Percentiles rank a stretch among this genome's conserved stretches.
Conservation (phyloP, 257 asterid genomes). For the Gentiana straminea region DNA sequence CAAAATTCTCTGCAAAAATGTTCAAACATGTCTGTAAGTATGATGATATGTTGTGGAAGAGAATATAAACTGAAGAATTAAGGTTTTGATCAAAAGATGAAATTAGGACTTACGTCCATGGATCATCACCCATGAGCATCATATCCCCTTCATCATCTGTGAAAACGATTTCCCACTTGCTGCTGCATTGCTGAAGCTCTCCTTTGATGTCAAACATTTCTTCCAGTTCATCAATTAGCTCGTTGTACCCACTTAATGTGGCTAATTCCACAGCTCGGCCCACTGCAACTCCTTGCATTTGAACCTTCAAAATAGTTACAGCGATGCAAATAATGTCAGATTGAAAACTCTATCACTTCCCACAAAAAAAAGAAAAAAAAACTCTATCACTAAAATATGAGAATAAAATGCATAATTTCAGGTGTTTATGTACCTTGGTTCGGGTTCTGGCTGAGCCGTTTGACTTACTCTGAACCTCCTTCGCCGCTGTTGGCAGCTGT, state of each 20-base stretch:
- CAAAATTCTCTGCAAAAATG: constrained; percentile 61
- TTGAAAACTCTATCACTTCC: too few relatives aligned
- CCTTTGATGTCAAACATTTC: constrained; percentile 81
- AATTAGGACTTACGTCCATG: constrained; percentile 77
- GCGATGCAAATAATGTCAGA: constrained; percentile 1
- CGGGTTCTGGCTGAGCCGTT: constrained; percentile 65
- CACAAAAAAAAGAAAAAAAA: too few relatives aligned
- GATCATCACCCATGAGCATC: constrained; percentile 97
- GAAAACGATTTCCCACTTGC: constrained; percentile 77
- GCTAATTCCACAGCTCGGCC: constrained; percentile 92
- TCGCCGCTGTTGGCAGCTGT: constrained; percentile 26
- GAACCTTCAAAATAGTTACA: constrained; percentile 45
- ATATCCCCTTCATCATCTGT: constrained; percentile 91
- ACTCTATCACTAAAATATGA: not conserved
- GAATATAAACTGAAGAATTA: not conserved
- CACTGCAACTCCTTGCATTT: constrained; percentile 96
- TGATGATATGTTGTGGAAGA: not conserved
- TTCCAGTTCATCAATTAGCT: constrained; percentile 71
- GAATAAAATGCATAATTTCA: not conserved
- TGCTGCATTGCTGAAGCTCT: constrained; percentile 49
- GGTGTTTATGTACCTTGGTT: constrained; percentile 57
- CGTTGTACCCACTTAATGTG: constrained; percentile 55
- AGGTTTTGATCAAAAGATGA: not conserved
- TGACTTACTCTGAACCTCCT: constrained; percentile 56
- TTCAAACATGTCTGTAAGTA: constrained; percentile 3